Percentiles rank a stretch among this genome's conserved stretches.
Conservation (phyloP, 345 rosid species). For the Heritiera littoralis region DNA sequence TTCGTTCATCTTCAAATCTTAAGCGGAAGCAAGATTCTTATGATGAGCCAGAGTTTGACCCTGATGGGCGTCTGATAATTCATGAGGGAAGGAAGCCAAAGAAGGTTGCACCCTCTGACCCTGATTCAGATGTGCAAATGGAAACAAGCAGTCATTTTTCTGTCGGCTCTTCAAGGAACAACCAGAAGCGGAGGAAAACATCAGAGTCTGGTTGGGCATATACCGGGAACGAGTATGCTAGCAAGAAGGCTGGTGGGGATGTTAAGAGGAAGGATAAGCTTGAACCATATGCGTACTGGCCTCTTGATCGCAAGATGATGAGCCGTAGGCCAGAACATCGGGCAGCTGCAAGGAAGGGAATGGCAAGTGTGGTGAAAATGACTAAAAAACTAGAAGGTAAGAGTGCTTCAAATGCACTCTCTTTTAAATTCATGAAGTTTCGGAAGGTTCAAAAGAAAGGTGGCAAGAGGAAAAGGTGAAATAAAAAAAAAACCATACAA, state of each 20-base stretch:
- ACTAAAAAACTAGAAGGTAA: slow-evolving; percentile 79
- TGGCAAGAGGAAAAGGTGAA: no score
- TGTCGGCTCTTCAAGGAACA: slow-evolving; percentile 49
- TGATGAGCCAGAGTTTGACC: slow-evolving; percentile 80
- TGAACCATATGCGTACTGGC: slow-evolving; percentile 22
- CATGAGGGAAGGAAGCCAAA: slow-evolving; percentile 54
- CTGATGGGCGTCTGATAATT: slow-evolving; percentile 78
- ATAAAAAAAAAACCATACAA: no score
- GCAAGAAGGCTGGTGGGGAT: slow-evolving; percentile 89
- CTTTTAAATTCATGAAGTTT: no score
- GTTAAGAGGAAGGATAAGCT: slow-evolving; percentile 84
- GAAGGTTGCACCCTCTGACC: slow-evolving; percentile 37
- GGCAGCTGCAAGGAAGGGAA: slow-evolving; percentile 85
- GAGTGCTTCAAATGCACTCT: slow-evolving; percentile 42
- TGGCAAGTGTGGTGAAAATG: slow-evolving; percentile 80
- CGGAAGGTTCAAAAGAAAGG: no score
- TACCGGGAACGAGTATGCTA: slow-evolving; percentile 68
- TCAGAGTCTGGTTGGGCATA: slow-evolving; percentile 81
- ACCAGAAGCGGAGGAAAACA: slow-evolving; percentile 67
- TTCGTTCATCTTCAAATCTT: slow-evolving; percentile 52
- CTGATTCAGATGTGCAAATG: slow-evolving; percentile 58
- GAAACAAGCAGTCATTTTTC: slow-evolving; percentile 54
- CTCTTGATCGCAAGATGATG: no score
- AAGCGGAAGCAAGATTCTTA: slow-evolving; percentile 72
- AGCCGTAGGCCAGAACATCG: slow-evolving; percentile 75